Base-by-base conservation (phyloP, 345 rosid genomes). In the Iberis pinnata region DNA sequence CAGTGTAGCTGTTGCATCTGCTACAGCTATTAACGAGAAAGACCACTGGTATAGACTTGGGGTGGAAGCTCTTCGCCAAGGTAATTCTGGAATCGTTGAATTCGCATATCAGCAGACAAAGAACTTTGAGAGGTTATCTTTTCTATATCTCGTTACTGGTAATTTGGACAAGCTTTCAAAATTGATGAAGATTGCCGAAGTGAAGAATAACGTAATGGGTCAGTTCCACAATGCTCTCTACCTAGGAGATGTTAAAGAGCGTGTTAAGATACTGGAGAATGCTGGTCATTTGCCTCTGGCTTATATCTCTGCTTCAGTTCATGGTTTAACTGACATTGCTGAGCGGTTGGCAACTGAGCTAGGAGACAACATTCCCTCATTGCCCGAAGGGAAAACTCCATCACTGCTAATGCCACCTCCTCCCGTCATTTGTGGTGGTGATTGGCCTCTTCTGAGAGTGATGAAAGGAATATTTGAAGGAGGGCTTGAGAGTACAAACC, bases 11-110 rank as follows among this genome's bases (percentile, higher is more conserved):
- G 92, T 83, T 56, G 94, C 89, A 43, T 82, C 96, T 19, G 95
- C 95, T 15, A 84, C 78, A 69, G 87, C 78, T 73, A 87, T 87
- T 55, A 86, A 87, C 49, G 96, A 87, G 73, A 87, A 81, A 57
- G 96, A 84, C 60, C 86, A 84, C 60, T 87, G 93, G 96, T 81
- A 87, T 42, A 76, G 80, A 49, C 55, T 87, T 53, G 96, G 96
- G 12, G 96, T 87, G 62, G 96, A 87, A 73, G 93, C 96, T 41
- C 93, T 87, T 71, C 87, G 96, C 45, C 96, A 87, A 64, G 96
- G 93, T 42, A 84, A 88, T 73, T 72, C 89, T 0, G 83, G 83
- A 36, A 86, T 83, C 43, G 93, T 87, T 55, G 96, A 87, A 44
- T 87, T 84, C 68, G 89, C 96, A 25, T 88, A 88, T 53, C 93